A percentile compares a stretch with the other conserved stretches of the same genome.
These are phyloP conservation scores for Blastobotrys arbuscula DNA, from an alignment of 1,139 yeast species.

Conservation along the genomic window DNA sequence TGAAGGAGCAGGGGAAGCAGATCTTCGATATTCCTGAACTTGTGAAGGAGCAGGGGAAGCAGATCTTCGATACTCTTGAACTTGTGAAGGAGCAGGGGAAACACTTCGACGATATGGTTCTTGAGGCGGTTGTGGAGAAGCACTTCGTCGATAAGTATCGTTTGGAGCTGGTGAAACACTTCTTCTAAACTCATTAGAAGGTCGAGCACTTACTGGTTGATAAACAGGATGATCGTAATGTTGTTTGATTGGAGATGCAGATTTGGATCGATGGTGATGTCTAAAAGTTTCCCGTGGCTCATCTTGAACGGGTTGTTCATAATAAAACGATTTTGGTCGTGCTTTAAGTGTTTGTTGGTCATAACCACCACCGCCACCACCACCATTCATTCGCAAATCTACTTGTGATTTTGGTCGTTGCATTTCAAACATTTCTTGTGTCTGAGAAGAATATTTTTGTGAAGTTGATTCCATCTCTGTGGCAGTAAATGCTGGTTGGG, in stretches of 20 bases:
- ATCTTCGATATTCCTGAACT: slow-evolving; percentile 17
- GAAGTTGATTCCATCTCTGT: slow-evolving; percentile 32
- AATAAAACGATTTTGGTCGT: slow-evolving; percentile 17
- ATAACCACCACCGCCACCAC: slow-evolving; percentile 1
- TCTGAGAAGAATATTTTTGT: slow-evolving; percentile 26
- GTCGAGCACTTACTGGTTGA: slow-evolving; percentile 21
- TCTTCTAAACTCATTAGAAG: slow-evolving; percentile 10
- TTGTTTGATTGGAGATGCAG: slow-evolving; percentile 23
- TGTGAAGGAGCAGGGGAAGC: slow-evolving; percentile 14
- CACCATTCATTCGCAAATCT: slow-evolving; percentile 12
- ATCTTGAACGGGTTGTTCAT: slow-evolving; percentile 6
- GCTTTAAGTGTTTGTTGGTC: slow-evolving; percentile 12
- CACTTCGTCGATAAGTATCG: slow-evolving; percentile 8
- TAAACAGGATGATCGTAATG: slow-evolving; percentile 9
- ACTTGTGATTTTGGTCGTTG: slow-evolving; percentile 20
- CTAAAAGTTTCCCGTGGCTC: slow-evolving; percentile 9
- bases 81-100: slow-evolving; percentile 14
- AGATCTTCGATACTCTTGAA: slow-evolving; percentile 13
- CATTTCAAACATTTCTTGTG: slow-evolving; percentile 27
- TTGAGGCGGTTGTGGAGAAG: slow-evolving; percentile 7
- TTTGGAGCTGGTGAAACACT: slow-evolving; percentile 9
- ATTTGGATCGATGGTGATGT: slow-evolving; percentile 23
- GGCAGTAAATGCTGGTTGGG: slow-evolving; percentile 33
- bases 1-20: slow-evolving; percentile 16
- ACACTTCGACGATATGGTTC: slow-evolving; percentile 12